These are phyloP conservation scores for Clarireedia homoeocarpa DNA, from an alignment of 2,329 filamentous ascomycete genomes.

Conservation along the genomic window DNA sequence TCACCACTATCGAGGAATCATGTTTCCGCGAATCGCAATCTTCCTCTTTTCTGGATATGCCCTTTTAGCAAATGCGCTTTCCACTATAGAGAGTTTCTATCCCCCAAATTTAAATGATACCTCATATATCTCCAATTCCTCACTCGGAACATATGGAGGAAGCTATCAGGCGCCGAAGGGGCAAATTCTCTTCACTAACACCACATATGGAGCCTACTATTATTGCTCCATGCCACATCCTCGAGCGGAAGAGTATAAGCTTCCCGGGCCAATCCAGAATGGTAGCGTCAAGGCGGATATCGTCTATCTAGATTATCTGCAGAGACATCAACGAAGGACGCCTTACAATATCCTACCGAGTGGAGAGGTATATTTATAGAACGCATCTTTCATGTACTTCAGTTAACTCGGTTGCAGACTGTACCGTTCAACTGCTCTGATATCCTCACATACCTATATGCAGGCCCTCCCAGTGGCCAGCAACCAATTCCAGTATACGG, in stretches of 20 bases:
- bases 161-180: conserved; percentile 28
- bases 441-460: conserved; percentile 32
- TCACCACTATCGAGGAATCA: background rate
- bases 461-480: conserved; percentile 16
- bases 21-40: background rate
- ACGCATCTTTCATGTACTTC: background rate
- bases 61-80: background rate
- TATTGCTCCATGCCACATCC: conserved; percentile 36
- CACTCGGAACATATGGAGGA: conserved; percentile 32
- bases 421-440: conserved; percentile 33
- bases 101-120: conserved; percentile 31
- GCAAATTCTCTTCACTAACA: conserved; percentile 9
- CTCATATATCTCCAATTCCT: conserved; percentile 31
- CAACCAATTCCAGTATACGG: conserved; percentile 29
- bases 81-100: conserved; percentile 27
- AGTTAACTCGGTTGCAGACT: conserved; percentile 21
- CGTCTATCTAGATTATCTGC: conserved; percentile 33
- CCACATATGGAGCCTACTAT: conserved; percentile 30
- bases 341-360: conserved; percentile 34
- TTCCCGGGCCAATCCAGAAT: conserved; percentile 26
- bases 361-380: conserved; percentile 27
- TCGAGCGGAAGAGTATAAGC: conserved; percentile 26
- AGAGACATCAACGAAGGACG: conserved; percentile 33
- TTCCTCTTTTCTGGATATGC: background rate
- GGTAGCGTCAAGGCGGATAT: conserved; percentile 26